A percentile compares a stretch with the other conserved stretches of the same genome.
Conservation (phyloP, 2,329 filamentous ascomycete genomes). For the Fusarium odoratissimum region DNA sequence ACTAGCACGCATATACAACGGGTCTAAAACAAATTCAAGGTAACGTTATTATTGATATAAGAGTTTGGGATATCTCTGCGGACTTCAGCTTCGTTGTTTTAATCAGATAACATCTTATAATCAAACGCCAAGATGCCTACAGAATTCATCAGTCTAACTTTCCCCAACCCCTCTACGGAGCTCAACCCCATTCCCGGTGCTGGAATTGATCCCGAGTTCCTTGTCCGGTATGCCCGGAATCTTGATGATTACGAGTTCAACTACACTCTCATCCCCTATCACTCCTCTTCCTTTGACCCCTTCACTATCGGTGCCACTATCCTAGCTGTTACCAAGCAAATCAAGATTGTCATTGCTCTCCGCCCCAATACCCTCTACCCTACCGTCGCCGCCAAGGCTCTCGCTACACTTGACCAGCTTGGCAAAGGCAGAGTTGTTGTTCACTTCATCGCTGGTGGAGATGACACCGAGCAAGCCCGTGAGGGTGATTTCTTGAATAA, state of each 20-base stretch:
- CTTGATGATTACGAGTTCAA: slow-evolving; percentile 71
- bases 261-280: slow-evolving; percentile 71
- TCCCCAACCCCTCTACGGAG: slow-evolving; percentile 68
- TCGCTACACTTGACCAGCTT: slow-evolving; percentile 71
- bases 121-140: slow-evolving; percentile 47
- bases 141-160: slow-evolving; percentile 70
- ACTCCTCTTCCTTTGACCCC: slow-evolving; percentile 56
- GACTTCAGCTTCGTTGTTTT: neutral
- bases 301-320: slow-evolving; percentile 71
- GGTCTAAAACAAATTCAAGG: neutral
- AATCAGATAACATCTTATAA: neutral
- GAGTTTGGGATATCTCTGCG: neutral
- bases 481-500: slow-evolving; percentile 71
- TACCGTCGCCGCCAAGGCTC: slow-evolving; percentile 70
- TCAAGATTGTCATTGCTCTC: slow-evolving; percentile 71
- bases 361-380: slow-evolving; percentile 69
- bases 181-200: slow-evolving; percentile 63
- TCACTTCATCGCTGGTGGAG: slow-evolving; percentile 72
- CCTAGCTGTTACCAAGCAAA: slow-evolving; percentile 65
- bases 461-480: slow-evolving; percentile 68
- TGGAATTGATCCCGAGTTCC: slow-evolving; percentile 65
- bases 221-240: slow-evolving; percentile 66
- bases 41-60: neutral
- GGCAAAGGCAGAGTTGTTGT: slow-evolving; percentile 68
- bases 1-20: slow-evolving; percentile 5